Evolutionary conservation across 108 stramenopile species (phyloP).

Genomic region (Cyclotella choctawhatcheeana): DNA sequence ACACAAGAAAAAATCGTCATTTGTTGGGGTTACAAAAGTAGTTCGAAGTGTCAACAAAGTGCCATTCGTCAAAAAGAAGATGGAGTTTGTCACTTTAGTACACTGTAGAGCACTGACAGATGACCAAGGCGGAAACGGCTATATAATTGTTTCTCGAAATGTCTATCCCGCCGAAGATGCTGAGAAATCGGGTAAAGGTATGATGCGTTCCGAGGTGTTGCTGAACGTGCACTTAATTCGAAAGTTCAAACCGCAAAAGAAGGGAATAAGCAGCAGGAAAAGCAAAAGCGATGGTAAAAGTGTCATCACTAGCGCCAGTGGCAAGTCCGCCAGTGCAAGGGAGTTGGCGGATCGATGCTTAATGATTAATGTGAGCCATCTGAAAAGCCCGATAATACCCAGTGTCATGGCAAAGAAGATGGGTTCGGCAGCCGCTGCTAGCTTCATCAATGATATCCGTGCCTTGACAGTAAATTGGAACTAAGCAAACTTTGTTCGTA

Average conservation of each 20-base stretch:
- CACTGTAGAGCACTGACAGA: constrained; percentile 70
- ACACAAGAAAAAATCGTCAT: constrained; percentile 46
- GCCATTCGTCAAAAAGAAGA: constrained; percentile 66
- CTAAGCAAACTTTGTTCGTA: no score
- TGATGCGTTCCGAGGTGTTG: constrained; percentile 48
- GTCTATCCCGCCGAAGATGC: constrained; percentile 53
- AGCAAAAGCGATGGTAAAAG: constrained; percentile 17
- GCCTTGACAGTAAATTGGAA: constrained; percentile 45
- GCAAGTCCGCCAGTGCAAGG: constrained; percentile 47
- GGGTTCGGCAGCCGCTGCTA: constrained; percentile 63
- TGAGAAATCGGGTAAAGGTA: constrained; percentile 30
- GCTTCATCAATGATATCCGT: constrained; percentile 63
- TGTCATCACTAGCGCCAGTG: constrained; percentile 23
- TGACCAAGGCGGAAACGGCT: constrained; percentile 71
- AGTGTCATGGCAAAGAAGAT: constrained; percentile 75
- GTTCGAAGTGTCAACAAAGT: constrained; percentile 62
- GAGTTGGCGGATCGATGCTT: constrained; percentile 59
- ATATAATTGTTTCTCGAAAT: constrained; percentile 74
- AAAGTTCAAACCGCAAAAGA: constrained; percentile 26
- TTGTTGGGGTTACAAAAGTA: constrained; percentile 72
- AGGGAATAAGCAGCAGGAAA: constrained; percentile 3
- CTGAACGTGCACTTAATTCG: constrained; percentile 53
- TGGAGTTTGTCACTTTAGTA: constrained; percentile 68
- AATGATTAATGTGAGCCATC: constrained; percentile 80
- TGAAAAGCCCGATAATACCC: constrained; percentile 78